Percentiles rank a stretch among this genome's conserved stretches.
phyloP scores from a whole-genome alignment of 1,139 yeast species.

The Hyphopichia buzzinii region DNA sequence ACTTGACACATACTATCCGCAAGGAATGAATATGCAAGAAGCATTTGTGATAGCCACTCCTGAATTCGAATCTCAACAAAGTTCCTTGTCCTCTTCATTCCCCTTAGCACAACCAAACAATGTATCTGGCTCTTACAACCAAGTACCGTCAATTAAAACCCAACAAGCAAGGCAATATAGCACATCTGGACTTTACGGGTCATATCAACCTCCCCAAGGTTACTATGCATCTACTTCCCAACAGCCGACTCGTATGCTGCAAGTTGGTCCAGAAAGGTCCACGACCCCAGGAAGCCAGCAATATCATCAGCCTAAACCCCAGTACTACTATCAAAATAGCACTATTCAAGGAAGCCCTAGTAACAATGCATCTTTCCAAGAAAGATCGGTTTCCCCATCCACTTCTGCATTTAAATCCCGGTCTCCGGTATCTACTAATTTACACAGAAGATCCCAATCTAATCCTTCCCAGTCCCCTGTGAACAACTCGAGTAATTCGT shows the following conservation, averaged over 20 bases:
- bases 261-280: conserved; percentile 9
- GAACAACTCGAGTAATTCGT: not conserved
- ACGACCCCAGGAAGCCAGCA: conserved; percentile 14
- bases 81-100: not conserved
- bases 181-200: too few species aligned
- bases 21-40: conserved; percentile 67
- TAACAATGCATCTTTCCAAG: conserved; percentile 16
- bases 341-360: conserved; percentile 7
- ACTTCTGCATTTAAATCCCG: conserved; percentile 13
- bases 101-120: not conserved
- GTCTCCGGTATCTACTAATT: conserved; percentile 10
- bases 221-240: not conserved
- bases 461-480: conserved; percentile 33
- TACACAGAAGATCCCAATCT: conserved; percentile 35
- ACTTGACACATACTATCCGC: conserved; percentile 60
- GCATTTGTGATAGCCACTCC: conserved; percentile 60
- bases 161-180: too few species aligned
- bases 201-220: too few species aligned
- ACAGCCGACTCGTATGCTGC: not conserved
- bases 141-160: not conserved
- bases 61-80: conserved; percentile 1
- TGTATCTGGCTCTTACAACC: conserved; percentile 6
- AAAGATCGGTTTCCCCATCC: conserved; percentile 32
- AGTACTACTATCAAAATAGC: conserved; percentile 14
- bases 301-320: conserved; percentile 28